Evolutionary conservation across 108 stramenopile genomes (phyloP), one percentile per base, ranked within the genome.

Genomic region (Fistulifera pelliculosa): DNA sequence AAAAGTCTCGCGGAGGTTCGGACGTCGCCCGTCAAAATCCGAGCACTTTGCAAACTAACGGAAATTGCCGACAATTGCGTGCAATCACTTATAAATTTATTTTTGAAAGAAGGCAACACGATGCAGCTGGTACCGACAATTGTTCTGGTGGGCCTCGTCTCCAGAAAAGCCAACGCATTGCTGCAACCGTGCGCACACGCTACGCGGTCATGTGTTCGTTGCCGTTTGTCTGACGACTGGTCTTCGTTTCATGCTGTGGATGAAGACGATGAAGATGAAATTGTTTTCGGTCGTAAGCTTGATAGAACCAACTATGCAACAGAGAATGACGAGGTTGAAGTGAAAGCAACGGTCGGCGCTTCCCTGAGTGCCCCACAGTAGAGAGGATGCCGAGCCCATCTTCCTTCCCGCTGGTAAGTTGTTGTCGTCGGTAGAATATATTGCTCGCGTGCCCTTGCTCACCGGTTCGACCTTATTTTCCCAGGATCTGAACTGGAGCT

Each of bases 311-410:
- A 66, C 7, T 77, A 82, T 54, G 88, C 88, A 52, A 71, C 70
- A 47, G 88, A 90, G 52, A 80, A 90, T 43, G 88, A 90, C 50
- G 60, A 77, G n/a, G 77, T 76, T 38, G 77, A 76, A 35, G 25
- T 52, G 45, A 90, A 90, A 56, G 88, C 88, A 15, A 67, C 66
- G 45, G 62, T 76, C 15, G 88, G 88, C 7, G 55, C 69, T 49
- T 47, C 69, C 1, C 43, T 83, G 26, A 57, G 72, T 2, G 40
- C 88, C 88, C 84, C 1, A 51, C 61, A 17, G 65, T 80, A 41
- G 74, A 76, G 14, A 57, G 47, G 61, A 66, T 40, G 71, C 49
- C 22, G 69, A 70, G 21, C 75, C 81, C n/a, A 74, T 88, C 38
- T 49, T 61, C 16, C 69, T 79, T 13, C 77, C 77, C 22, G 58